Base-by-base conservation (phyloP, 371 early-diverging fungal species). In the Furculomyces boomerangus region DNA sequence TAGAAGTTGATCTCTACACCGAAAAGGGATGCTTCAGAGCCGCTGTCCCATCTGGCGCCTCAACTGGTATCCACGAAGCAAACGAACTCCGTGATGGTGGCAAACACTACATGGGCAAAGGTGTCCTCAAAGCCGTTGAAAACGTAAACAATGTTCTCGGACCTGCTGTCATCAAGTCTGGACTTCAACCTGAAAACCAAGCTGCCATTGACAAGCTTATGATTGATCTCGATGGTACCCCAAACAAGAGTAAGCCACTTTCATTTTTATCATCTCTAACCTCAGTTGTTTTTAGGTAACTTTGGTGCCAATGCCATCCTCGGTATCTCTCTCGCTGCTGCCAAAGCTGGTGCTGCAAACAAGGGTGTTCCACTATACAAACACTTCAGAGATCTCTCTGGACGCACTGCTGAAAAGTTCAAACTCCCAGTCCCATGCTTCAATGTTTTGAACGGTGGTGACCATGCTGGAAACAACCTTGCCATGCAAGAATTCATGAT, bases 401-500 rank as follows among this genome's bases (percentile, higher is more conserved):
- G 74, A 50, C 64, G 62, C 54, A 68, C 73, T 55, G 74, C 79
- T 69, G 77, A 76, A 57, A 83, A 84, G 60, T 84, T 83, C 62
- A 86, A 89, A 56, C 80, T 98, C 52, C 99, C 99, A 47, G 89
- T 93, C 27, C 98, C 99, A 35, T 80, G 91, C 58, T 94, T 99
- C 79, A 99, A 99, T 75, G 93, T 99, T 60, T 88, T 99, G 75
- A 99, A 99, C 78, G 99, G 99, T 68, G 99, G 99, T 53, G 81
- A 86, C 53, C 99, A 99, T 70, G 93, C 98, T 59, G 98, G 98
- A 64, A 98, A 98, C 88, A 93, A 88, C 74, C 80, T 99, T 37
- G 90, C 92, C 64, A 90, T 98, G 86, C 99, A 99, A 71, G 99
- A 99, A 76, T 96, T 98, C 71, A 99, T 99, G 99, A 96, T 99